Evolutionary conservation across 345 rosid genomes (phyloP), one percentile per base, ranked within the genome.

Genomic region (Salix suchowensis): DNA sequence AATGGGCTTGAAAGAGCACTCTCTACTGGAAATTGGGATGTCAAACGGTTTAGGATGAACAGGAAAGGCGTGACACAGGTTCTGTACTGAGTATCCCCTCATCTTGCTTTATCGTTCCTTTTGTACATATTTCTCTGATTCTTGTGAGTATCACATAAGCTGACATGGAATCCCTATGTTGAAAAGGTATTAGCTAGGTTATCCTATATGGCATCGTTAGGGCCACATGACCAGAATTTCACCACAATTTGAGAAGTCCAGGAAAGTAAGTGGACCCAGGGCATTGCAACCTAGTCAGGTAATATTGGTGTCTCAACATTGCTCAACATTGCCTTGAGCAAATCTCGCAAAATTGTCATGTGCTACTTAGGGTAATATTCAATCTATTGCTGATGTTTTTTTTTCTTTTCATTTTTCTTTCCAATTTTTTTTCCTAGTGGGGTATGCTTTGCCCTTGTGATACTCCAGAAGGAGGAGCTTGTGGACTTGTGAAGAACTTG

Each of bases 361-460:
- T 26, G 75, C 46, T 67, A 13, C 15, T 66, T 36, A 30, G 62
- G 71, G 64, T 79, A 75, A 23, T 74, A 60, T 40, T 16, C 60
- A 9, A 19, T 58, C 19, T 19, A n/a, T 74, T 74, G 11, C 40
- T 12, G 65, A 34, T 14, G 18, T 16, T 13, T 46, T 46, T 28
- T 10, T 28, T 6, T 12, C 12, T 65, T 52, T 7, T 39, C 44
- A 37, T n/a, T 30, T 65, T 7, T 5, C 50, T 6, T 65, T 40
- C 44, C 28, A 39, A 9, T 26, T 73, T 61, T 50, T 76, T 79
- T 42, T 71, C 55, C 28, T 70, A 95, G 98, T 95, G 98, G 98
- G 98, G 98, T 23, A 95, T 95, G 98, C 97, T 95, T 77, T 93
- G 98, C 86, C 98, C 98, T 48, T 93, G 97, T 85, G 98, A 95